Percentiles rank a stretch among this genome's conserved stretches.
Evolutionary conservation across 2,329 filamentous ascomycete genomes (phyloP).

Genomic region (Plenodomus tracheiphilus): DNA sequence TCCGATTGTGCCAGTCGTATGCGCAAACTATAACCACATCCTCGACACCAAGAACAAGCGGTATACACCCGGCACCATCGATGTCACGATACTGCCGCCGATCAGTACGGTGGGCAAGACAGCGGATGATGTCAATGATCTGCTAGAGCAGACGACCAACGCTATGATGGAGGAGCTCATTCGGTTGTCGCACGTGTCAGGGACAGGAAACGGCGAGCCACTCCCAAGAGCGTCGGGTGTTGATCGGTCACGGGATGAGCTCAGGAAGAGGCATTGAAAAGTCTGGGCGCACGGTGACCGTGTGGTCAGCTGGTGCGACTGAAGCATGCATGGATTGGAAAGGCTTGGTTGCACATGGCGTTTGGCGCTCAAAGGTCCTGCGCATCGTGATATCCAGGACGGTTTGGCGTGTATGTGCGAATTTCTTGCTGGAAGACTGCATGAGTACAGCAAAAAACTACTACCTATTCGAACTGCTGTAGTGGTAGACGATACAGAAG

Average conservation of each 20-base stretch:
- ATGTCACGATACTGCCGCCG: constrained; percentile 49
- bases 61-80: constrained; percentile 57
- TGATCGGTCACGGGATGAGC: constrained; percentile 21
- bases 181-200: constrained; percentile 34
- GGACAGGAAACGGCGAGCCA: constrained; percentile 28
- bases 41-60: constrained; percentile 50
- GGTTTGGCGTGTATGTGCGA: background rate
- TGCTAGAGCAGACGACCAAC: constrained; percentile 36
- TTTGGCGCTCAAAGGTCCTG: constrained; percentile 2
- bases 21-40: constrained; percentile 56
- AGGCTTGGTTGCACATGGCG: constrained; percentile 1
- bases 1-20: constrained; percentile 79
- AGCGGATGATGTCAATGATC: constrained; percentile 38
- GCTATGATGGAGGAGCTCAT: constrained; percentile 45
- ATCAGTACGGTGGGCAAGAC: constrained; percentile 42
- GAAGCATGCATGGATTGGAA: background rate
- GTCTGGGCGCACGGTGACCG: background rate
- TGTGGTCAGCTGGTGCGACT: background rate
- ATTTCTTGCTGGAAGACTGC: background rate
- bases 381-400: constrained; percentile 17
- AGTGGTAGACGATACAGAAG: too few species aligned
- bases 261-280: constrained; percentile 26
- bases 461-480: too few species aligned
- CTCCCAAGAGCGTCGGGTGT: constrained; percentile 26
- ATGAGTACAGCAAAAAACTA: too few species aligned